Base-by-base conservation (phyloP, 768 basidiomycete genomes). In the Cyclocybe aegerita region DNA sequence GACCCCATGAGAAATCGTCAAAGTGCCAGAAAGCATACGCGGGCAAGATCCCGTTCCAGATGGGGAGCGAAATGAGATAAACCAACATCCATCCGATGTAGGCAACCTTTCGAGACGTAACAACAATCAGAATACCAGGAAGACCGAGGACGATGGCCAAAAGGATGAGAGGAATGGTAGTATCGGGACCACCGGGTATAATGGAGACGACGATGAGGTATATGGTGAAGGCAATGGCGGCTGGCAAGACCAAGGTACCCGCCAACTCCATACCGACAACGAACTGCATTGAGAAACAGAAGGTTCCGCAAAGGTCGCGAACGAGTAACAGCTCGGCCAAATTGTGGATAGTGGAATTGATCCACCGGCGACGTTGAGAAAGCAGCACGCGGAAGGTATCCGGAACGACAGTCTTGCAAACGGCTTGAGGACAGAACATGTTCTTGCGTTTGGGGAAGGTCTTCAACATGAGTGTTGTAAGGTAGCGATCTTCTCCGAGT, bases 281-380 rank as follows among this genome's bases (percentile, higher is more conserved):
- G 64, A 98, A 98, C 75, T 97, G 95, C 96, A 98, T 98, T 9
- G 93, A 95, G 82, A 99, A 98, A 76, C 97, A 99, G 86, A 98
- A 99, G 2, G 95, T 98, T 41, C 97, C 97, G 59, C 96, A 99
- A n/a, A 98, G 83, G 68, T 99, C 97, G 16, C 95, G 85, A 17
- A 99, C 96, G 43, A 98, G 79, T 31, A 98, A 70, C 50, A 99
- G 77, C 65, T 98, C 96, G n/a, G 90, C 88, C 38, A 98, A 75
- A 62, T 99, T 99, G 74, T 99, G 97, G 35, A 98, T 86, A 0
- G 96, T 99, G 49, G 95, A 98, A 74, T 98, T 99, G 74, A 99
- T 99, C 97, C 97, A 99, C 55, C 97, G 88, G 62, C 96, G 89
- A 60, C 97, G 91, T 66, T 99, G 97, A 4, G 93, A 97, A 32